Evolutionary conservation across 129 eudicot species (phyloP).

Genomic region (Lactuca saligna): DNA sequence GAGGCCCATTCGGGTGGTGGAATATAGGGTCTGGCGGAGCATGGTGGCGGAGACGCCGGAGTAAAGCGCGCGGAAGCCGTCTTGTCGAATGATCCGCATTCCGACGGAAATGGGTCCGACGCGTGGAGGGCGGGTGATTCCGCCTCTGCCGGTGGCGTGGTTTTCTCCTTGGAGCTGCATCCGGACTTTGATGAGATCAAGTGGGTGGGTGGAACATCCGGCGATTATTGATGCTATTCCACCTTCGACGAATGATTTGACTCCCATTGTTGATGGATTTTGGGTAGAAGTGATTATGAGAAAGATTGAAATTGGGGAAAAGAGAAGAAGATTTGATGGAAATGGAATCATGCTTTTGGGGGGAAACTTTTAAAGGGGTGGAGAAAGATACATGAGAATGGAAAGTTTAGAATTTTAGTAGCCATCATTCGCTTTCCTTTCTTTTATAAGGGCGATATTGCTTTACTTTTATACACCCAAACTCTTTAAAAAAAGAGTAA

Average conservation of each 20-base stretch:
- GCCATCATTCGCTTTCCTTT: conserved; percentile 3
- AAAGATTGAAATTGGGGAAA: conserved; percentile 5
- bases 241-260: conserved; percentile 86
- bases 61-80: conserved; percentile 59
- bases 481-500: neutral
- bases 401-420: conserved; percentile 1
- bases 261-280: conserved; percentile 36
- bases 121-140: conserved; percentile 52
- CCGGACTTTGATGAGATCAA: conserved; percentile 85
- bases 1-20: conserved; percentile 87
- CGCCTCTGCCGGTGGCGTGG: conserved; percentile 13
- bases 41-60: conserved; percentile 94
- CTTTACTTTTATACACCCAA: neutral
- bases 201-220: conserved; percentile 83
- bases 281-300: neutral
- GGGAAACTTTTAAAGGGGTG: neutral
- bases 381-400: neutral
- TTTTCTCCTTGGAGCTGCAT: conserved; percentile 89
- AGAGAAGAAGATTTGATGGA: neutral
- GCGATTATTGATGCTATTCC: conserved; percentile 89
- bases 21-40: conserved; percentile 79
- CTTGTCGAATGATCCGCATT: conserved; percentile 55
- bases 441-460: neutral
- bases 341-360: conserved; percentile 12
- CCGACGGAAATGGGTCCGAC: conserved; percentile 74